These are phyloP conservation scores for Psidium friedrichsthalianum DNA, from an alignment of 345 rosid species.

Conservation along the genomic window DNA sequence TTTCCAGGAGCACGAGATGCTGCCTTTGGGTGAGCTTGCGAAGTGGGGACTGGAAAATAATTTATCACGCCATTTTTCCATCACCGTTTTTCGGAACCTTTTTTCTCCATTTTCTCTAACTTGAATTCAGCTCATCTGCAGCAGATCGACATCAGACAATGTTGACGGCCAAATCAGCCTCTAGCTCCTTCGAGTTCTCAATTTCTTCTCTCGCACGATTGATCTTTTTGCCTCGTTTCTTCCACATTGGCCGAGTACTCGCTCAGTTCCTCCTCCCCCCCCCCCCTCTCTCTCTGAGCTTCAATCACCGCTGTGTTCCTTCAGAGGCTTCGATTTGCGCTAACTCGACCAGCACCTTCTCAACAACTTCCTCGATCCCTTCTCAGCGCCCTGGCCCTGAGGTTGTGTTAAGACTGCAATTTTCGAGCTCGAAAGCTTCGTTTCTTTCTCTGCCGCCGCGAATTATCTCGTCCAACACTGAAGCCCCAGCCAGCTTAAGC, in stretches of 20 bases:
- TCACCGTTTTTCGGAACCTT: slow-evolving; percentile 9
- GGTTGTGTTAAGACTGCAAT: slow-evolving; percentile 15
- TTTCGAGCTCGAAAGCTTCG: slow-evolving; percentile 16
- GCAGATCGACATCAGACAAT: slow-evolving; percentile 36
- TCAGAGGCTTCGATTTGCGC: slow-evolving; percentile 81
- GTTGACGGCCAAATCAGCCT: slow-evolving; percentile 48
- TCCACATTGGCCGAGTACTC: slow-evolving; percentile 22
- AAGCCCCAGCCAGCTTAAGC: slow-evolving; percentile 66
- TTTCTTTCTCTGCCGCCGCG: slow-evolving; percentile 32
- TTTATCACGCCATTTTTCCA: no score
- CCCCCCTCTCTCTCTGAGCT: slow-evolving; percentile 31
- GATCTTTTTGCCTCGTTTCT: slow-evolving; percentile 20
- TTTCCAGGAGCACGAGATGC: no score
- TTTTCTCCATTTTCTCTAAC: slow-evolving; percentile 33
- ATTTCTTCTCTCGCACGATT: slow-evolving; percentile 29
- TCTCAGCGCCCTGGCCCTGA: slow-evolving; percentile 35
- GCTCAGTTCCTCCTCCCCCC: slow-evolving; percentile 17
- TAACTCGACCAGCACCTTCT: slow-evolving; percentile 69
- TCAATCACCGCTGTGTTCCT: slow-evolving; percentile 46
- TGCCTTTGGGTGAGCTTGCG: no score
- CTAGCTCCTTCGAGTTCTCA: slow-evolving; percentile 34
- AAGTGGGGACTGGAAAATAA: no score
- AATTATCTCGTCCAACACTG: slow-evolving; percentile 47
- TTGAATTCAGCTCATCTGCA: slow-evolving; percentile 41
- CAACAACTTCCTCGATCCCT: slow-evolving; percentile 57